Base-by-base conservation (phyloP, 1,139 yeast species). In the Pichia sp. region DNA sequence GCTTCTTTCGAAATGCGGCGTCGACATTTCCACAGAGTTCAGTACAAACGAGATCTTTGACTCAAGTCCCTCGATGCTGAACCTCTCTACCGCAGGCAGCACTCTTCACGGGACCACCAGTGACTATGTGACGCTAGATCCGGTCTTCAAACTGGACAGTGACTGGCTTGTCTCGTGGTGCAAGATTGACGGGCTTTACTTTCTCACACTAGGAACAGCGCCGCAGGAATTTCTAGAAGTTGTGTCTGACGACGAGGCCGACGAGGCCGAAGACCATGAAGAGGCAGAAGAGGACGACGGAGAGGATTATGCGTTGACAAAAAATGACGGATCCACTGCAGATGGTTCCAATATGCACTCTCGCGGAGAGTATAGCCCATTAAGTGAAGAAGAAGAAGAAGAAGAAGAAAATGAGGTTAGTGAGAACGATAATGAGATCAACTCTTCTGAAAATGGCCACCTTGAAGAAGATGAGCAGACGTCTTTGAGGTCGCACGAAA, bases 181-280 rank as follows among this genome's bases (percentile, higher is more conserved):
- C 52, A 62, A 47, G 47, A 55, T 46, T 32, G 71, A 57, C 54
- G 54, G 49, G n/a, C 23, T 67, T 8, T 55, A 55, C 40, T 40
- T 67, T 38, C 53, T 67, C 2, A 62, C 67, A 3, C 48, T 70
- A 5, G 64, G 64, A 2, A 50, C 58, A 3, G 45, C 49, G 1
- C 51, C 42, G 8, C 56, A 62, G 0, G 64, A 57, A 1, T 59
- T 55, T 11, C 54, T 62, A 5, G 69, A 63, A 2, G 67, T 64
- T 8, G 62, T 61, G 2, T 64, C 68, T 15, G 70, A 66, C 26
- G 66, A 62, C n/a, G 69, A 64, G 45, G 68, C 63, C 13, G 66
- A 62, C 0, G 64, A 61, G 1, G 66, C 58, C 1, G 66, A 61
- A 1, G 51, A 52, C 16, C 56, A 49, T 15, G 50, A 30, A 40